Conservation (phyloP, 2,329 filamentous ascomycete genomes). For the Diaporthe aspalathi region DNA sequence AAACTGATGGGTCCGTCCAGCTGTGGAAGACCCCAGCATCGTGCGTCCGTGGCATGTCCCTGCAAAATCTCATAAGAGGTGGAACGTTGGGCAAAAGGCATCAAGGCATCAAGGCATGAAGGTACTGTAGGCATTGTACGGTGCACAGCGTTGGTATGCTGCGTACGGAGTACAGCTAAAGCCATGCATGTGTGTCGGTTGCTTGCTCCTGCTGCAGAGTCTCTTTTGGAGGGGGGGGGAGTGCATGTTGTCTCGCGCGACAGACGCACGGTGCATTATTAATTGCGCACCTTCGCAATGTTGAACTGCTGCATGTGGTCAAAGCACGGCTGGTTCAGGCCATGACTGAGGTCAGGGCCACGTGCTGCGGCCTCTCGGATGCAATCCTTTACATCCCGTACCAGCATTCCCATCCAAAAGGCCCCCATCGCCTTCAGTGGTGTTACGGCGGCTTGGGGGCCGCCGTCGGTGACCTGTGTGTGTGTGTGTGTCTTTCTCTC, state of each 20-base stretch:
- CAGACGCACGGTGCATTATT: constrained; percentile 28
- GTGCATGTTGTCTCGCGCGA: constrained; percentile 17
- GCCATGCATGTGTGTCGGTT: constrained; percentile 4
- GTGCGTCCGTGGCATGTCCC: constrained; percentile 11
- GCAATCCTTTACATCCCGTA: neutral
- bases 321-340: too few relatives aligned
- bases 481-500: neutral
- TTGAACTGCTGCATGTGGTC: neutral
- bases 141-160: constrained; percentile 1
- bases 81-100: constrained; percentile 6
- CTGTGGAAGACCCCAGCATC: constrained; percentile 3
- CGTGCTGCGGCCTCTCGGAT: constrained; percentile 19
- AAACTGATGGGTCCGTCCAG: constrained; percentile 30
- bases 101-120: neutral
- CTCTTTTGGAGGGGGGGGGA: too few relatives aligned
- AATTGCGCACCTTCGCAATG: constrained; percentile 7
- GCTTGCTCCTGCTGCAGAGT: too few relatives aligned
- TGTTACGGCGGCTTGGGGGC: neutral
- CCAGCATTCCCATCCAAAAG: constrained; percentile 8
- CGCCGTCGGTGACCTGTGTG: neutral
- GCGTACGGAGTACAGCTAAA: too few relatives aligned
- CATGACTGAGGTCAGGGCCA: too few relatives aligned
- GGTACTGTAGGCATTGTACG: constrained; percentile 6
- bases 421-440: neutral
- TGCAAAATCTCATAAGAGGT: constrained; percentile 23